A percentile compares a stretch with the other conserved stretches of the same genome.
These are phyloP conservation scores for Plasmodium reichenowi DNA, from an alignment of 169 alveolate species.

Conservation along the genomic window DNA sequence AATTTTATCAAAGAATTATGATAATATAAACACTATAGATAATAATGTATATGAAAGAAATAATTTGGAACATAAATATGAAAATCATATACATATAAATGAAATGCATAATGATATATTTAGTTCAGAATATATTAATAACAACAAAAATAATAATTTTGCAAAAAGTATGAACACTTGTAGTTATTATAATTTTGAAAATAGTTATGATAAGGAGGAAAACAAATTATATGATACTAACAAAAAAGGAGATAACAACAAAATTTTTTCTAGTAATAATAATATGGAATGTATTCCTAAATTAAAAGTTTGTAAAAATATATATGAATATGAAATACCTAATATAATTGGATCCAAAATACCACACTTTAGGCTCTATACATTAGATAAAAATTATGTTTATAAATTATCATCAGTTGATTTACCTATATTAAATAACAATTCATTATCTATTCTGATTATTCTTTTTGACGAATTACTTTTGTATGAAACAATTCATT, in stretches of 20 bases:
- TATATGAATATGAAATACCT: slow-evolving; percentile 44
- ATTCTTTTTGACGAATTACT: slow-evolving; percentile 42
- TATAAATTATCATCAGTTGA: slow-evolving; percentile 73
- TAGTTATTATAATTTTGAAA: neutral
- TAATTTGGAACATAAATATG: neutral
- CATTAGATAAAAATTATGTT: slow-evolving; percentile 30
- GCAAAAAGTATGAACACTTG: neutral
- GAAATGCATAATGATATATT: neutral
- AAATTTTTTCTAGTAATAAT: too few relatives aligned
- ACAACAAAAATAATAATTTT: neutral
- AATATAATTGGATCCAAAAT: slow-evolving; percentile 61
- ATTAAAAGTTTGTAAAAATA: slow-evolving; percentile 64
- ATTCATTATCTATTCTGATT: slow-evolving; percentile 25
- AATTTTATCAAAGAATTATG: neutral
- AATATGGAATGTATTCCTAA: slow-evolving; percentile 28
- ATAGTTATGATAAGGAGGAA: neutral
- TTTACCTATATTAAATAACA: slow-evolving; percentile 64
- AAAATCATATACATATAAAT: neutral
- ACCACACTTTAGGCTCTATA: slow-evolving; percentile 70
- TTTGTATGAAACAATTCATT: slow-evolving; percentile 19
- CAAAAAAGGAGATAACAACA: neutral
- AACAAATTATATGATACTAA: slow-evolving; percentile 17
- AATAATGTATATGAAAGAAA: neutral
- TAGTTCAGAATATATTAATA: neutral
- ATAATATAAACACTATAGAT: neutral